Evolutionary conservation across 2,329 filamentous ascomycete genomes (phyloP).

Genomic region (Colletotrichum liriopes): DNA sequence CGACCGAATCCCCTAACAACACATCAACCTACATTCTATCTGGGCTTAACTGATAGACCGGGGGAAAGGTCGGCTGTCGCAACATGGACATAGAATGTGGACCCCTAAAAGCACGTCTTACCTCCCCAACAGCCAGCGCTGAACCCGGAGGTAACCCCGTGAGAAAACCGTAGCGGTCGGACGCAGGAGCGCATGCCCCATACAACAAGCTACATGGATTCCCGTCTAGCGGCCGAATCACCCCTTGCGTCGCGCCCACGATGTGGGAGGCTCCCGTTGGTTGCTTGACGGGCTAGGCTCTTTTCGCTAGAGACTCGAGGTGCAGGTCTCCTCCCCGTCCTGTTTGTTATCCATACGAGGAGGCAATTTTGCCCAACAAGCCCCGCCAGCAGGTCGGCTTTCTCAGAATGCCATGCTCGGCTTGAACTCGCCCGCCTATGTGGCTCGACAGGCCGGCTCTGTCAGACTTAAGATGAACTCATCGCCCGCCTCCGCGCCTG

Average conservation of each 20-base stretch:
- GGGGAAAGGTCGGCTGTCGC: background rate
- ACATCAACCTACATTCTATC: background rate
- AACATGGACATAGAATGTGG: background rate
- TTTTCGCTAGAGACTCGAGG: background rate
- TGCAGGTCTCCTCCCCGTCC: background rate
- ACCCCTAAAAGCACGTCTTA: conserved; percentile 1
- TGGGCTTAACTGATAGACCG: too few relatives aligned
- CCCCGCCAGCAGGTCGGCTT: background rate
- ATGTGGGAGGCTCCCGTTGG: background rate
- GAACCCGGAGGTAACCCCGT: background rate
- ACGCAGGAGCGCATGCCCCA: background rate
- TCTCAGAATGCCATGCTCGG: conserved; percentile 12
- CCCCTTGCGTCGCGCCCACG: background rate
- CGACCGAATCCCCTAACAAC: background rate
- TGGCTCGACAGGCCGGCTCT: background rate
- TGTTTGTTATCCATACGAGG: background rate
- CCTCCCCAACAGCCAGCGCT: background rate
- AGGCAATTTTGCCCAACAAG: background rate
- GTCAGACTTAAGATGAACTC: background rate
- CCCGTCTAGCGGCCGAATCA: background rate
- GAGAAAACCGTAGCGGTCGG: background rate
- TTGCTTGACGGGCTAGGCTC: background rate
- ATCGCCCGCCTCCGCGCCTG: background rate
- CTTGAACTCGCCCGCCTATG: background rate
- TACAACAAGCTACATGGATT: conserved; percentile 14